Base-by-base conservation (phyloP, 2,329 filamentous ascomycete species). In the Diaporthe capsici region DNA sequence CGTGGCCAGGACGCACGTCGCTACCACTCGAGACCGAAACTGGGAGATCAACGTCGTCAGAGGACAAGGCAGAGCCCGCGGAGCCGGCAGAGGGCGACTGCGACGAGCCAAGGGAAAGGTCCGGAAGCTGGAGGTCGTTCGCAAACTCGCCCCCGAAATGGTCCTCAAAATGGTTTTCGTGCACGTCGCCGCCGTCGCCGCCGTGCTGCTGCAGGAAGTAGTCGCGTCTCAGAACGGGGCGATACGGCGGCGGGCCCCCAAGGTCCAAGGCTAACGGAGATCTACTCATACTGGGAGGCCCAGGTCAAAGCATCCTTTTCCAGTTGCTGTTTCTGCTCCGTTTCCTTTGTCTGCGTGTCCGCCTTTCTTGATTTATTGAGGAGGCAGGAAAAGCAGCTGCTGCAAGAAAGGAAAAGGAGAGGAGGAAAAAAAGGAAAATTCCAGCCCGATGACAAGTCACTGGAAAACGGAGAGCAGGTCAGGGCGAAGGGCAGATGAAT, bases 1-100 rank as follows among this genome's bases (percentile, higher is more conserved):
- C 71, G 73, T 60, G 13, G 17, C 73, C 65, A 55, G 57, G 58
- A 47, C 51, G 55, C 65, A 57, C 6, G 55, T 75, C 65, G 25
- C 65, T 44, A n/a, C 53, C 73, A 39, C 63, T 39, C 4, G 57
- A 42, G 25, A 58, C 37, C 4, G 57, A 42, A 25, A 58, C 28
- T n/a, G 55, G 17, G 44, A 57, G 49, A 42, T 51, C 25, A 17
- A 60, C 25, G 22, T 65, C 47, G 67, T 70, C 42, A 47, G 60
- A 53, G 17, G 28, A 44, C 25, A 47, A 34, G 25, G 51, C 51
- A 39, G 57, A 47, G 51, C 55, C 28, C 7, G 13, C 20, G 12
- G 63, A 65, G 34, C 28, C 28, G 5, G 15, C 71, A 39, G 57
- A 39, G 34, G 63, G 44, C 44, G 63, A 68, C 28, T 49, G 61